These are phyloP conservation scores for Bipolaris zeicola DNA, from an alignment of 2,329 filamentous ascomycete genomes.

Conservation along the genomic window DNA sequence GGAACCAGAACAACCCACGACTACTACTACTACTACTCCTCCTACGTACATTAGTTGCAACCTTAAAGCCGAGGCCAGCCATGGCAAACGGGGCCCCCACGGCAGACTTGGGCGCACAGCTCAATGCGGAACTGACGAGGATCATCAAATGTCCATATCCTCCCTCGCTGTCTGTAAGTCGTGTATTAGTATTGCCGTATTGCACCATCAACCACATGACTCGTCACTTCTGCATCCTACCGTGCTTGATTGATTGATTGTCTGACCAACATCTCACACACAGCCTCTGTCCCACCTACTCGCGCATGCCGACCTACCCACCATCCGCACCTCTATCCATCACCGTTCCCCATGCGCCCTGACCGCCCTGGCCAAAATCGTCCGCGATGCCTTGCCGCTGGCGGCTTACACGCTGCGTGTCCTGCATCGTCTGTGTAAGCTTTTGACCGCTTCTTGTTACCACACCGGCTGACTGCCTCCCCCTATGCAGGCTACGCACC, in stretches of 20 bases:
- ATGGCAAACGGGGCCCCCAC: conserved; percentile 19
- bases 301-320: conserved; percentile 36
- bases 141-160: conserved; percentile 57
- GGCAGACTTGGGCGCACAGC: conserved; percentile 20
- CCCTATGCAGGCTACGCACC: conserved; percentile 33
- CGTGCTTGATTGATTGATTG: conserved; percentile 3
- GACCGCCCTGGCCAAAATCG: conserved; percentile 46
- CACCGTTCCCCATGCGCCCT: conserved; percentile 57
- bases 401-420: conserved; percentile 59
- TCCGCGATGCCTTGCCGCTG: conserved; percentile 58
- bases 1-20: no score
- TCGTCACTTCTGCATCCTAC: conserved; percentile 20
- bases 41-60: no score
- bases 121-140: conserved; percentile 54
- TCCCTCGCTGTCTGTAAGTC: conserved; percentile 57
- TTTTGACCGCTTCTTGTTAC: conserved; percentile 3
- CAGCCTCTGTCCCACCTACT: conserved; percentile 48
- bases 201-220: conserved; percentile 29
- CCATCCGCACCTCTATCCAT: conserved; percentile 54
- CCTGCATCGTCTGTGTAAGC: conserved; percentile 56
- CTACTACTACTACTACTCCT: no score
- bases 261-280: conserved; percentile 35
- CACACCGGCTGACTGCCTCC: conserved; percentile 28
- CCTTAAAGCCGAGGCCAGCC: background rate
- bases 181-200: conserved; percentile 18